These are phyloP conservation scores for Penicillium brevicompactum DNA, from an alignment of 2,329 filamentous ascomycete genomes.

Conservation along the genomic window DNA sequence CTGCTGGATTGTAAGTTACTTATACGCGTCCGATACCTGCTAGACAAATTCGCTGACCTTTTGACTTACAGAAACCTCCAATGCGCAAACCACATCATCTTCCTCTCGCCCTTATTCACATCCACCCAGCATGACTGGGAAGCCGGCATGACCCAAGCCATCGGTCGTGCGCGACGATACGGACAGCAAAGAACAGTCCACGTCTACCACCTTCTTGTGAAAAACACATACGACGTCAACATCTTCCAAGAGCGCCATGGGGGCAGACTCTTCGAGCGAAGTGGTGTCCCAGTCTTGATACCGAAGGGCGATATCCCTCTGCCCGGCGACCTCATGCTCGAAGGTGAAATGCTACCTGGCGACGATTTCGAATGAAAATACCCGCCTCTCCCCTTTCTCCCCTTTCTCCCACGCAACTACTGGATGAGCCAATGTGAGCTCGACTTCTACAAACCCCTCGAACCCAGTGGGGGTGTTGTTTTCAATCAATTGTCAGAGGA, in stretches of 20 bases:
- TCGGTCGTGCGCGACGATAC: constrained; percentile 61
- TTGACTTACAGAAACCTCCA: constrained; percentile 58
- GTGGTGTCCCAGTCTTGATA: constrained; percentile 24
- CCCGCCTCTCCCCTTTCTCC: no score
- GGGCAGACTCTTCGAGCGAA: constrained; percentile 30
- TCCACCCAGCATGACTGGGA: constrained; percentile 57
- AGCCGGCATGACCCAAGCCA: constrained; percentile 63
- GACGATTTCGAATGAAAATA: not conserved
- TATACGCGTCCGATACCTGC: not conserved
- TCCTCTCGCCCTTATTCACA: constrained; percentile 58
- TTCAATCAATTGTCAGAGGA: no score
- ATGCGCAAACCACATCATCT: constrained; percentile 66
- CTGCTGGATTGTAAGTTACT: constrained; percentile 60
- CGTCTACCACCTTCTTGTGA: constrained; percentile 55
- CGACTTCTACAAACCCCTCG: no score
- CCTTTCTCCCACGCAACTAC: no score
- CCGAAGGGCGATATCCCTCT: not conserved
- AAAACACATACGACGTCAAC: constrained; percentile 49
- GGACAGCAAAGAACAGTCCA: constrained; percentile 61
- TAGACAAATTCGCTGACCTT: constrained; percentile 10
- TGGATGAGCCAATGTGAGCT: no score
- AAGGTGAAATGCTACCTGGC: not conserved
- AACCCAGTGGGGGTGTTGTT: no score
- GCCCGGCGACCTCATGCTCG: not conserved
- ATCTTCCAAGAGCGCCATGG: constrained; percentile 42